phyloP scores from a whole-genome alignment of 805 yeast species.

The Ogataea nakhonphanomensis region DNA sequence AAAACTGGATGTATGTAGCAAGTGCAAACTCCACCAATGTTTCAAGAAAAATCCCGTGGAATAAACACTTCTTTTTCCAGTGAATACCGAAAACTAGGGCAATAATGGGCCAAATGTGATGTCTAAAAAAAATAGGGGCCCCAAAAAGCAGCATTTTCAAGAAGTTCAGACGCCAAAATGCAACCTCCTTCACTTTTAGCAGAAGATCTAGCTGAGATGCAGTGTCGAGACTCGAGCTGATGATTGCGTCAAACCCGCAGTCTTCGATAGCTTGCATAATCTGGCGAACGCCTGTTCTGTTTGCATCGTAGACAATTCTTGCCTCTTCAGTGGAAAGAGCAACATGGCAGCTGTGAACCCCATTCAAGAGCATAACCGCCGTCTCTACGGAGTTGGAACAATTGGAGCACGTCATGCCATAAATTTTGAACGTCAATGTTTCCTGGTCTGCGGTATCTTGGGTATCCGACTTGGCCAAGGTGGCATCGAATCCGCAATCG shows the following conservation, averaged over 20 bases:
- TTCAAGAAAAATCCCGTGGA: conserved; percentile 61
- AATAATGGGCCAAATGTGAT: conserved; percentile 46
- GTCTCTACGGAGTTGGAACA: conserved; percentile 49
- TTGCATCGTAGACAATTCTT: conserved; percentile 47
- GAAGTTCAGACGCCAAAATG: conserved; percentile 63
- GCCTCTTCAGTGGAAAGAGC: conserved; percentile 55
- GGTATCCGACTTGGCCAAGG: conserved; percentile 34
- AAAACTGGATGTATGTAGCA: conserved; percentile 58
- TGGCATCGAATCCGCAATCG: conserved; percentile 51
- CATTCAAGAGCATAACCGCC: conserved; percentile 42
- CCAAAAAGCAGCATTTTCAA: conserved; percentile 53
- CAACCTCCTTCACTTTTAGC: conserved; percentile 66
- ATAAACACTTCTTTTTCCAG: conserved; percentile 18
- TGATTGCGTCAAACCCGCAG: conserved; percentile 50
- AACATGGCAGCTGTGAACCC: conserved; percentile 48
- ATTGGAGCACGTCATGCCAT: conserved; percentile 62
- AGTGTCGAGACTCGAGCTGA: conserved; percentile 50
- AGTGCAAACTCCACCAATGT: conserved; percentile 57
- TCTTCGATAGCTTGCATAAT: conserved; percentile 52
- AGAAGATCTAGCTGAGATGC: conserved; percentile 67
- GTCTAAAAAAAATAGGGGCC: conserved; percentile 52
- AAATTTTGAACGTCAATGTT: conserved; percentile 35
- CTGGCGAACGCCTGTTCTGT: conserved; percentile 57
- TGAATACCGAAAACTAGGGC: conserved; percentile 19
- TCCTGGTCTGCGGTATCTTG: conserved; percentile 9